Conservation (phyloP, 2,329 filamentous ascomycete species). For the Talaromyces sp. region DNA sequence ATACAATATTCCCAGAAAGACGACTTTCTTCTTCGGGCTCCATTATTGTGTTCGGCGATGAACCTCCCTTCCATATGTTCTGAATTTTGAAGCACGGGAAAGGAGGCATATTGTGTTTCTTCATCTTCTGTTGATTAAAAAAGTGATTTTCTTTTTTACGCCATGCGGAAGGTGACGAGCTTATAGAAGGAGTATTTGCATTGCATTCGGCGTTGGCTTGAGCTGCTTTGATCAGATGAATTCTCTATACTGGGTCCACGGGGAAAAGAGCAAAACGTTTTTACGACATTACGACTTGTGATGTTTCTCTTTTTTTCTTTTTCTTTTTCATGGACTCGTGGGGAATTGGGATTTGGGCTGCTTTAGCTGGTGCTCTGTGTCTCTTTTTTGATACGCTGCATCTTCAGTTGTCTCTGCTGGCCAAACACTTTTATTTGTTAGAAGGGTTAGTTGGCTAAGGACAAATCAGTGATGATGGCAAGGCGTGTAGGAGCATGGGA, state of each 20-base stretch:
- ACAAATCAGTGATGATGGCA: conserved; percentile 16
- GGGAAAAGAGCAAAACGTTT: conserved; percentile 19
- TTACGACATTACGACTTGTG: conserved; percentile 13
- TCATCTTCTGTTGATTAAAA: conserved; percentile 20
- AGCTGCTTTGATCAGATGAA: conserved; percentile 26
- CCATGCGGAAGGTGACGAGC: conserved; percentile 16
- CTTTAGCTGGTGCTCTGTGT: conserved; percentile 27
- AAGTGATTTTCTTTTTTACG: conserved; percentile 9
- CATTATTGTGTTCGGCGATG: conserved; percentile 9
- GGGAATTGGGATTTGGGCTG: conserved; percentile 26
- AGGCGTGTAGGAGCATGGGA: conserved; percentile 14
- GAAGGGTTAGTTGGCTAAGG: conserved; percentile 15
- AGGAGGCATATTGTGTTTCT: conserved; percentile 12
- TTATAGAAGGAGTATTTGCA: conserved; percentile 33
- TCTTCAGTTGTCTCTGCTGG: conserved; percentile 22
- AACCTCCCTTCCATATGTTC: conserved; percentile 1
- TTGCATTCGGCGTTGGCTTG: conserved; percentile 40
- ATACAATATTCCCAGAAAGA: conserved; percentile 12
- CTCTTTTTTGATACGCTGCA: conserved; percentile 20
- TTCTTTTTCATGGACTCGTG: conserved; percentile 31
- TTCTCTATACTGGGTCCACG: conserved; percentile 30
- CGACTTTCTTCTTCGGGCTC: conserved; percentile 24
- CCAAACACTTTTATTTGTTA: conserved; percentile 17
- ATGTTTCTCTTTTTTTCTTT: conserved; percentile 7
- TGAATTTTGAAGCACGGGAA: conserved; percentile 12